phyloP scores from a whole-genome alignment of 768 basidiomycete genomes.

The Galerina sulciceps region DNA sequence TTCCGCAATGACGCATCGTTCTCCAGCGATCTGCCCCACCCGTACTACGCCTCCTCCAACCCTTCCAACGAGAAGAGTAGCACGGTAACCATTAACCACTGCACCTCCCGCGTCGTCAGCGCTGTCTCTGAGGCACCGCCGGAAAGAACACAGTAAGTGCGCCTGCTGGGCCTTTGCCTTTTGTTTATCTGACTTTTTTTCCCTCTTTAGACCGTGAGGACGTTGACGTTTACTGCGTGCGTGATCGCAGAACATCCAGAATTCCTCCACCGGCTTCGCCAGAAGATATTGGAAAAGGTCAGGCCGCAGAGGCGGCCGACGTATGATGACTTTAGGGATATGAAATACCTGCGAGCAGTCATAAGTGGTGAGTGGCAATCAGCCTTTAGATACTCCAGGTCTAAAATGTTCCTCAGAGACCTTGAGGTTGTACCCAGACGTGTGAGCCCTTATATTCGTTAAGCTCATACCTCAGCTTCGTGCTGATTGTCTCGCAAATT shows the following conservation, averaged over 20 bases:
- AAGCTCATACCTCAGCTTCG: constrained; percentile 29
- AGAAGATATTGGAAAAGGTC: constrained; percentile 43
- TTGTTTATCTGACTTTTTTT: neutral
- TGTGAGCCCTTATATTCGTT: constrained; percentile 22
- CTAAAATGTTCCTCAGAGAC: constrained; percentile 33
- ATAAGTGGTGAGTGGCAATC: constrained; percentile 36
- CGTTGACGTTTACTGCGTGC: constrained; percentile 48
- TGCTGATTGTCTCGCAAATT: constrained; percentile 36
- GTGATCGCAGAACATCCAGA: constrained; percentile 49
- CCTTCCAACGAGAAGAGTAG: too few relatives aligned
- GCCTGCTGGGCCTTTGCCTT: neutral
- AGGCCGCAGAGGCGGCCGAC: constrained; percentile 41
- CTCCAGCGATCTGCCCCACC: constrained; percentile 13
- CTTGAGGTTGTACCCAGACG: constrained; percentile 41
- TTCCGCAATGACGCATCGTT: constrained; percentile 51
- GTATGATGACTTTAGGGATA: constrained; percentile 48
- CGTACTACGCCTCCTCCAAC: constrained; percentile 22
- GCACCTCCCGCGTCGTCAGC: constrained; percentile 26
- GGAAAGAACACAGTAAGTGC: constrained; percentile 45
- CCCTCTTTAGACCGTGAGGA: constrained; percentile 41
- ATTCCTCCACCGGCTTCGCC: constrained; percentile 38
- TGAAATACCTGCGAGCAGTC: too few relatives aligned
- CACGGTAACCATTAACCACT: constrained; percentile 19
- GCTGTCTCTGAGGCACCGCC: constrained; percentile 46
- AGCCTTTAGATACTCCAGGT: constrained; percentile 20